Base-by-base conservation (phyloP, 2,329 filamentous ascomycete species). In the Ilyonectria sp. region DNA sequence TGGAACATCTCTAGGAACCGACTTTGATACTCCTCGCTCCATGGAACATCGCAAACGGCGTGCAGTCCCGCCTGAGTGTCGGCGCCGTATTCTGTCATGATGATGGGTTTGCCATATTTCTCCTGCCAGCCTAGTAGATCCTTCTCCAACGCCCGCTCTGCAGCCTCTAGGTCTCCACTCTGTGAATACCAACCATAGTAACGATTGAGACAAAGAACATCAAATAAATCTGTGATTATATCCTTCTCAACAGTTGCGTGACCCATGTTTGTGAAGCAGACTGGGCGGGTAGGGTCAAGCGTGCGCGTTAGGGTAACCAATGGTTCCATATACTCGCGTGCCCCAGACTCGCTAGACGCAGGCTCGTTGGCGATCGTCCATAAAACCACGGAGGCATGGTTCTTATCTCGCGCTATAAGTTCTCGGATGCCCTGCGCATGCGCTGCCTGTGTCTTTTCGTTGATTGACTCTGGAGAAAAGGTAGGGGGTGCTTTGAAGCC, bases 21-120 rank as follows among this genome's bases (percentile, higher is more conserved):
- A 17, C 40, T 52, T 11, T 72, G 69, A 15, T 71, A 72, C 9
- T 72, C 69, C n/a, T 72, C 69, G 4, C 70, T 72, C 61, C 67
- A 72, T 2, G 70, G 70, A 15, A 68, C 53, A 11, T 72, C 70
- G 6, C 67, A 55, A 3, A 71, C 60, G 0, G 69, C 52, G 2
- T 72, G 67, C 9, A 72, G 2, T 2, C 68, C 68, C 4, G 55
- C 33, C 11, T 54, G 64, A 2, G 60, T 65, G 13, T 69, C 68
- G 17, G 60, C 60, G 6, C 68, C 68, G 43, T 69, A 69, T 33
- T 68, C 68, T 1, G 60, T 33, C 47, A 69, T 68, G 33, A 69
- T 67, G 26, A 68, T 63, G 19, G 68, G 68, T 54, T 69, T 69
- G 43, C 31, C 15, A 13, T 65, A 68, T 10, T 65, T 68, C 15